Base-by-base conservation (phyloP, 169 alveolate genomes). In the Theileria parva region DNA sequence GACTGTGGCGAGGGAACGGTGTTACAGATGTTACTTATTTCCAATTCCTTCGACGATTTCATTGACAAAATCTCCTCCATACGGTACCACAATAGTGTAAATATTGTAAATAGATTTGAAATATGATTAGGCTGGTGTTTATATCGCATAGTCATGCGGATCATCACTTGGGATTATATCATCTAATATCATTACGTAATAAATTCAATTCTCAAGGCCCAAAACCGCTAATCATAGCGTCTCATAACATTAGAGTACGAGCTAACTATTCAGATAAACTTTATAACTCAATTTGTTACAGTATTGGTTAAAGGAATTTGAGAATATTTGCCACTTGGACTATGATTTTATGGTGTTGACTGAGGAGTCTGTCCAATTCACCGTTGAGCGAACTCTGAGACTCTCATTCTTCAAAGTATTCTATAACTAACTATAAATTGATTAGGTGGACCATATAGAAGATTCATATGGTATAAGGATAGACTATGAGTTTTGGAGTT, bases 1-100 rank as follows among this genome's bases (percentile, higher is more conserved):
- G 98, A 95, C 79, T 93, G 94, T 53, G 98, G 98, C 0, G 98
- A 94, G 75, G 98, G 98, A 0, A 92, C 97, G 0, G 86, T 94
- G 55, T 93, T 91, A 60, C 98, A 95, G 88, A 69, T 95, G 28
- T 87, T 81, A 65, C 84, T 75, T 80, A 88, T 86, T 77, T 89
- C 81, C 65, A 86, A 86, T 39, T 80, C 91, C 21, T 80, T 91
- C 83, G 37, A 23, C 17, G 79, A 88, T 28, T 91, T 91, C 72
- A 37, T 76, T 30, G 60, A 25, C 7, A 59, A 79, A 17, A 57
- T 90, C 21, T 48, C 70, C 27, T 75, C 92, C 30, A 85, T 90
- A 34, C 60, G 79, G 94, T 90, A 6, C 8, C 48, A 6, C 4
- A 6, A 37, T 37, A 37, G 4, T 37, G 8, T 37, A 6, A 75